phyloP scores from a whole-genome alignment of 2,329 filamentous ascomycete species.

The Dothideomycetes sp. region DNA sequence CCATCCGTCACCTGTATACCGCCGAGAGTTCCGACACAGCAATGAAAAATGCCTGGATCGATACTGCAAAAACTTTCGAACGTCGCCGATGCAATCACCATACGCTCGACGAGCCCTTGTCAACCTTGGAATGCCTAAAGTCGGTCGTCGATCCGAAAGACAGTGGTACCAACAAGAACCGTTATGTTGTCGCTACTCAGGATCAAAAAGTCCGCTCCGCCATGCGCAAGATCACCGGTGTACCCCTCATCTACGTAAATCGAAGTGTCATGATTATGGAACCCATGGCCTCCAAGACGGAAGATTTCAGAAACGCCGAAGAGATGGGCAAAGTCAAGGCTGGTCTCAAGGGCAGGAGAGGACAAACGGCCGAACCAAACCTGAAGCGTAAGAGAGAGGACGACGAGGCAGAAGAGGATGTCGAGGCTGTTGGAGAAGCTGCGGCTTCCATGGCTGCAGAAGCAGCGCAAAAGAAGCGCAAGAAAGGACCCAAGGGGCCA shows the following conservation, averaged over 20 bases:
- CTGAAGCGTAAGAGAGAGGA: conserved; percentile 26
- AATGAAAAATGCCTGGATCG: conserved; percentile 52
- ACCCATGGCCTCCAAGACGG: conserved; percentile 63
- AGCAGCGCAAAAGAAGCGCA: conserved; percentile 44
- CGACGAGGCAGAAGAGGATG: conserved; percentile 18
- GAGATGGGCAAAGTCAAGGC: conserved; percentile 67
- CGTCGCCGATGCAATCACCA: conserved; percentile 71
- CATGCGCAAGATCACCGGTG: conserved; percentile 59
- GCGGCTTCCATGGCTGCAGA: conserved; percentile 28
- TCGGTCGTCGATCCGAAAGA: conserved; percentile 72
- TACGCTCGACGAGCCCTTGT: conserved; percentile 61
- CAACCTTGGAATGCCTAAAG: conserved; percentile 59
- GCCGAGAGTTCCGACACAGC: conserved; percentile 16
- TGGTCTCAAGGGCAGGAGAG: conserved; percentile 43
- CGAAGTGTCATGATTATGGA: conserved; percentile 71
- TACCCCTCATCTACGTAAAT: conserved; percentile 70
- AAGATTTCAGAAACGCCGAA: conserved; percentile 53
- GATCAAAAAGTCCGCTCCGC: conserved; percentile 53
- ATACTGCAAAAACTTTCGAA: conserved; percentile 65
- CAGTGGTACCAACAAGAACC: conserved; percentile 62
- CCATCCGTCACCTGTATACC: conserved; percentile 68
- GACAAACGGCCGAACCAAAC: conserved; percentile 14
- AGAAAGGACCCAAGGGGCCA: conserved; percentile 55
- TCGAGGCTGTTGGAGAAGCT: conserved; percentile 35
- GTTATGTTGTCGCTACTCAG: conserved; percentile 70